Evolutionary conservation across 139 green algal genomes (phyloP).

Genomic region (Tetradesmus obliquus): DNA sequence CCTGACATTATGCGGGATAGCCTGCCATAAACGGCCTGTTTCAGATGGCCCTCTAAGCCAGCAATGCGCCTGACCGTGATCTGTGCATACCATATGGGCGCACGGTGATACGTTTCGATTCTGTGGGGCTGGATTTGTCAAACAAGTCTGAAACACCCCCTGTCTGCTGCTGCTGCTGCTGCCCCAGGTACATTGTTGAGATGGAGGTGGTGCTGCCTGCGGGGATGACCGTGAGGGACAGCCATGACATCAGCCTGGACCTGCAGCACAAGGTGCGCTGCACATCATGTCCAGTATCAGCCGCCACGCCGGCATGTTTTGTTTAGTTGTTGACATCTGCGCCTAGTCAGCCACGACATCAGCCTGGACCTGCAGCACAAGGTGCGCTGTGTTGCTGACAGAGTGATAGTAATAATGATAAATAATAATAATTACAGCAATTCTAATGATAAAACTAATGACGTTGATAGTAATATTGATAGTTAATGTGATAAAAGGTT

Average conservation of each 20-base stretch:
- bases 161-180: neutral
- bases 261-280: conserved; percentile 81
- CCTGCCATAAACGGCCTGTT: neutral
- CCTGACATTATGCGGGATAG: neutral
- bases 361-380: conserved; percentile 81
- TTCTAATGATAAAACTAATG: too few species aligned
- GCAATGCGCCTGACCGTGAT: conserved; percentile 44
- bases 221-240: conserved; percentile 68
- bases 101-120: conserved; percentile 20
- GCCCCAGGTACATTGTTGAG: conserved; percentile 75
- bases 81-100: conserved; percentile 70
- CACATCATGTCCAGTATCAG: too few species aligned
- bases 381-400: conserved; percentile 44
- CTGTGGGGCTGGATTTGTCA: neutral
- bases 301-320: too few species aligned
- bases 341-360: conserved; percentile 77
- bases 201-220: conserved; percentile 79
- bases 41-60: neutral
- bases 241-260: conserved; percentile 77
- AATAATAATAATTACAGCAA: too few species aligned
- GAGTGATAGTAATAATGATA: too few species aligned
- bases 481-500: neutral
- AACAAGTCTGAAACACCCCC: neutral
- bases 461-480: neutral
- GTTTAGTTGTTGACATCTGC: too few species aligned